Conservation (phyloP, 2,329 filamentous ascomycete species). For the Aspergillus sp. region DNA sequence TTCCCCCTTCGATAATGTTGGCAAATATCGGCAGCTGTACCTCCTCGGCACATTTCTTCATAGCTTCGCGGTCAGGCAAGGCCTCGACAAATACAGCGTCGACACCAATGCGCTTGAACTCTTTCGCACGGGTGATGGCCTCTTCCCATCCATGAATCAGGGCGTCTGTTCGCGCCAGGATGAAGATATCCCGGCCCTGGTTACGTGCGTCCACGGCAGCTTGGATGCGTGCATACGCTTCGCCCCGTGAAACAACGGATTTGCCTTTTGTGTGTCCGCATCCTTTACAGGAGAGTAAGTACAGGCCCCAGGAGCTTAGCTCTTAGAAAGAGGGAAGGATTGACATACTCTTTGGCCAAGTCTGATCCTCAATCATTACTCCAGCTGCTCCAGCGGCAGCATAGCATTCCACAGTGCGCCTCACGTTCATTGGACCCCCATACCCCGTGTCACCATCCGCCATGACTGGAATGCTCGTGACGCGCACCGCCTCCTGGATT, state of each 20-base stretch:
- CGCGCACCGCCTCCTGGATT: constrained; percentile 42
- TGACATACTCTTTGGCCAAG: constrained; percentile 47
- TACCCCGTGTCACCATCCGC: constrained; percentile 50
- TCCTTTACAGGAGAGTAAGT: constrained; percentile 23
- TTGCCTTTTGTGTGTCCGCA: constrained; percentile 49
- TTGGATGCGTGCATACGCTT: constrained; percentile 47
- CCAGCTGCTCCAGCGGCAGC: constrained; percentile 40
- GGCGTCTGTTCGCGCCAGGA: constrained; percentile 46
- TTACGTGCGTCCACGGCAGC: constrained; percentile 48
- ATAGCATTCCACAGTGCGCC: constrained; percentile 45
- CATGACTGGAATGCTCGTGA: constrained; percentile 41
- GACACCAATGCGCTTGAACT: constrained; percentile 44
- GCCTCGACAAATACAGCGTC: constrained; percentile 48
- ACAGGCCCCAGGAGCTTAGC: neutral
- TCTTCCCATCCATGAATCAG: constrained; percentile 42
- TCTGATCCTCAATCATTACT: constrained; percentile 48
- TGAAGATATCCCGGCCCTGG: constrained; percentile 46
- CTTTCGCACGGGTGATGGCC: constrained; percentile 40
- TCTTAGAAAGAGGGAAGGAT: neutral
- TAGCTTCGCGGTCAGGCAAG: constrained; percentile 43
- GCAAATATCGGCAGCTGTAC: constrained; percentile 43
- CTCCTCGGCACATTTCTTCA: constrained; percentile 38
- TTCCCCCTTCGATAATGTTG: constrained; percentile 46
- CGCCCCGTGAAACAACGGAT: constrained; percentile 43
- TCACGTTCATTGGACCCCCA: constrained; percentile 48